These are phyloP conservation scores for Wickerhamiella sergipiensis DNA, from an alignment of 805 yeast species.

Conservation along the genomic window DNA sequence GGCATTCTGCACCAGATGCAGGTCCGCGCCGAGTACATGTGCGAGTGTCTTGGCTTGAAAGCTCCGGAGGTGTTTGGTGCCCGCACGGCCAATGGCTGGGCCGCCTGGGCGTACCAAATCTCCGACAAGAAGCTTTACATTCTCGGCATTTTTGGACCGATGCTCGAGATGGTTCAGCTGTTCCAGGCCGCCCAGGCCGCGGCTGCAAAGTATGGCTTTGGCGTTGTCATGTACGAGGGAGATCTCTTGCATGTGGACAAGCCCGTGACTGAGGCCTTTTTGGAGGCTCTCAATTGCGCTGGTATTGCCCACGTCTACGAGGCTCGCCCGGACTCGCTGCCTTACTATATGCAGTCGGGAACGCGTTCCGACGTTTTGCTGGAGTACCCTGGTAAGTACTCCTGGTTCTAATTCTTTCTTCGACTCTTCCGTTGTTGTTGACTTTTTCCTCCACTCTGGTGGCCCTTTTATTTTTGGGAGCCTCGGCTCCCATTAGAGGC, in stretches of 20 bases:
- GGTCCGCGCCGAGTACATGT: slow-evolving; percentile 7
- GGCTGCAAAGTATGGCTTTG: slow-evolving; percentile 4
- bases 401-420: slow-evolving; percentile 6
- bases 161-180: slow-evolving; percentile 9
- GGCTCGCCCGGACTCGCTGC: slow-evolving; percentile 8
- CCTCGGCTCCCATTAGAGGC: background rate
- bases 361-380: slow-evolving; percentile 2
- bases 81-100: slow-evolving; percentile 11
- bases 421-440: background rate
- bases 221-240: slow-evolving; percentile 9
- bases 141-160: slow-evolving; percentile 10
- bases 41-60: slow-evolving; percentile 4
- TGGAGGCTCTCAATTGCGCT: slow-evolving; percentile 3
- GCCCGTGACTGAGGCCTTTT: slow-evolving; percentile 6
- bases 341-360: slow-evolving; percentile 5
- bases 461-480: background rate
- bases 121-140: slow-evolving; percentile 7
- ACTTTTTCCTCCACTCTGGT: background rate
- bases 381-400: slow-evolving; percentile 11
- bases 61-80: slow-evolving; percentile 9
- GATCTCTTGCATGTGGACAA: slow-evolving; percentile 8
- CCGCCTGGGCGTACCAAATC: slow-evolving; percentile 10
- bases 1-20: slow-evolving; percentile 12
- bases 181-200: slow-evolving; percentile 9
- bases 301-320: slow-evolving; percentile 3